Base-by-base conservation (phyloP, 2,329 filamentous ascomycete genomes). In the Leptographium lundbergii region DNA sequence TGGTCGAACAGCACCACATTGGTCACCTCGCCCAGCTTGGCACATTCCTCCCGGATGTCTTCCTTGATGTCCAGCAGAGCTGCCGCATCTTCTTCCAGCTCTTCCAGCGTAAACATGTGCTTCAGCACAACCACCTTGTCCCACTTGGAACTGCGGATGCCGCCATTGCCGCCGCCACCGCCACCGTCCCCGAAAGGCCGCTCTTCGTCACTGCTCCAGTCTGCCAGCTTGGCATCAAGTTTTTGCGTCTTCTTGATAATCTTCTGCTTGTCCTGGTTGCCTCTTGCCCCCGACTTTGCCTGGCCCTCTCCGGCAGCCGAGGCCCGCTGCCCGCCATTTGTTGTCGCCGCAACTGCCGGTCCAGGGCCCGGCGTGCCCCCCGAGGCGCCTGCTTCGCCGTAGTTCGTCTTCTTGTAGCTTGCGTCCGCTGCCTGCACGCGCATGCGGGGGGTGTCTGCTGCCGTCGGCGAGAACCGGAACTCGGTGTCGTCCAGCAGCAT, bases 161-260 rank as follows among this genome's bases (percentile, higher is more conserved):
- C 17, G 17, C 42, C 19, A 7, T 7, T n/a, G 11, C 27, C 19
- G n/a, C 51, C 11, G 79, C 77, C 11, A 66, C 64, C 25, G 22
- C 29, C 25, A 17, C 22, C 17, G 19, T 42, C 72, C 1, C 69
- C 77, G 62, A 56, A 34, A 54, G 54, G 56, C 74, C 81, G 29
- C 34, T 86, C 81, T 58, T 92, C 87, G 69, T 97, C 91, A 67
- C 96, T 92, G 67, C 90, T 88, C 94, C 94, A 99, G 71, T 97
- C 91, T 4, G 91, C 88, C 39, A 97, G 82, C 73, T 92, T 91
- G 55, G 90, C 92, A 67, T 92, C 89, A 66, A 97, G 78, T 70
- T 92, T 94, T 70, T 96, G 88, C 0, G 89, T 92, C 72, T 91
- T 91, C 72, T 85, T 87, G 69, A 95, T 95, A 61, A 95, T 88